Conservation (phyloP, 345 rosid species). For the Excoecaria agallocha region DNA sequence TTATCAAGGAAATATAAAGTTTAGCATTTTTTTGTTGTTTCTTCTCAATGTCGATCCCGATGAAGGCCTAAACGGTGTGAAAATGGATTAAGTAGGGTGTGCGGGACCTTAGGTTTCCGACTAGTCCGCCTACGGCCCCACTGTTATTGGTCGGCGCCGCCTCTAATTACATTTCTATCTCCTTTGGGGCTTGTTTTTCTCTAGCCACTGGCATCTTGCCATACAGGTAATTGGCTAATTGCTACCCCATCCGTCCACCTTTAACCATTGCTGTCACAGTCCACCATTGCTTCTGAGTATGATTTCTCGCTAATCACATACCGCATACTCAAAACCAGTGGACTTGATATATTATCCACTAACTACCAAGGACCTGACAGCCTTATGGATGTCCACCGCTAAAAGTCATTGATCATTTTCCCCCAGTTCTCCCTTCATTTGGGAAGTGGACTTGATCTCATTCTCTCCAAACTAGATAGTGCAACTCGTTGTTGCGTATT, state of each 20-base stretch:
- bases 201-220: neutral
- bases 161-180: neutral
- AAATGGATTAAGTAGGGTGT: neutral
- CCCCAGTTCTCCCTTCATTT: neutral
- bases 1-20: constrained; percentile 9
- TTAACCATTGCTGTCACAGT: neutral
- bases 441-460: constrained; percentile 5
- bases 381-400: neutral
- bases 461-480: neutral
- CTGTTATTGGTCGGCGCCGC: constrained; percentile 4
- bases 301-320: too few species aligned
- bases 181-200: neutral
- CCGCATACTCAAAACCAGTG: neutral
- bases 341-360: constrained; percentile 3
- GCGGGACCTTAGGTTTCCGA: too few species aligned
- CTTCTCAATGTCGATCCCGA: neutral
- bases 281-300: neutral
- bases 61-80: neutral
- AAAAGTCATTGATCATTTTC: neutral
- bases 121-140: neutral
- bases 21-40: neutral
- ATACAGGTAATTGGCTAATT: neutral
- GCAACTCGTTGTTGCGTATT: neutral
- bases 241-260: neutral
- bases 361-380: neutral